These are phyloP conservation scores for Penicillium carneum DNA, from an alignment of 2,329 filamentous ascomycete species.

Conservation along the genomic window DNA sequence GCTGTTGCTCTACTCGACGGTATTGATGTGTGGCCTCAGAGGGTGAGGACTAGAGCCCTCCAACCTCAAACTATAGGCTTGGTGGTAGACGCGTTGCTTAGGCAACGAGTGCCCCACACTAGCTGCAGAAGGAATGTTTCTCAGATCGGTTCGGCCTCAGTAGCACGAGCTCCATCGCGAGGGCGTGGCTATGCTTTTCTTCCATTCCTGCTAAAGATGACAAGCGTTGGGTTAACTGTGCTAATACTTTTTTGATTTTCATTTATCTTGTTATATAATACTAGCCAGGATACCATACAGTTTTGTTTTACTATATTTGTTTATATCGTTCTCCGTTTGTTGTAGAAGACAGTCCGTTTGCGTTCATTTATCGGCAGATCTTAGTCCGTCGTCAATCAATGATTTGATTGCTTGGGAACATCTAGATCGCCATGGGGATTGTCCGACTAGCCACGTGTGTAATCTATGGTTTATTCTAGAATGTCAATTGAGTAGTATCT, in stretches of 20 bases:
- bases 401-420: neutral
- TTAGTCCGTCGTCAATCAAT: conserved; percentile 13
- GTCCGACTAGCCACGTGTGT: neutral
- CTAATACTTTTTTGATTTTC: neutral
- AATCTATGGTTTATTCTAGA: neutral
- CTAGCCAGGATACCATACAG: neutral
- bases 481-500: neutral
- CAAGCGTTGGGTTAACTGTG: neutral
- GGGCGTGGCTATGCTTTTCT: neutral
- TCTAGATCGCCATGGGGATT: conserved; percentile 1
- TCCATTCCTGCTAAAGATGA: neutral
- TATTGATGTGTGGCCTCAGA: conserved; percentile 55
- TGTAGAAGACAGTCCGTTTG: neutral
- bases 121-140: neutral
- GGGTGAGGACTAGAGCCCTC: conserved; percentile 31
- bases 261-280: neutral
- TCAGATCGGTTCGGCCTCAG: neutral
- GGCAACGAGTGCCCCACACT: neutral
- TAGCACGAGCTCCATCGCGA: neutral
- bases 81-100: neutral
- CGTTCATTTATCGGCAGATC: conserved; percentile 1
- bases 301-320: neutral
- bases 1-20: conserved; percentile 58
- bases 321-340: neutral
- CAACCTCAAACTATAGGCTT: neutral